Percentiles rank a stretch among this genome's conserved stretches.
Evolutionary conservation across 1,284 basidiomycete species (phyloP).

Genomic region (Moniliophthora roreri): DNA sequence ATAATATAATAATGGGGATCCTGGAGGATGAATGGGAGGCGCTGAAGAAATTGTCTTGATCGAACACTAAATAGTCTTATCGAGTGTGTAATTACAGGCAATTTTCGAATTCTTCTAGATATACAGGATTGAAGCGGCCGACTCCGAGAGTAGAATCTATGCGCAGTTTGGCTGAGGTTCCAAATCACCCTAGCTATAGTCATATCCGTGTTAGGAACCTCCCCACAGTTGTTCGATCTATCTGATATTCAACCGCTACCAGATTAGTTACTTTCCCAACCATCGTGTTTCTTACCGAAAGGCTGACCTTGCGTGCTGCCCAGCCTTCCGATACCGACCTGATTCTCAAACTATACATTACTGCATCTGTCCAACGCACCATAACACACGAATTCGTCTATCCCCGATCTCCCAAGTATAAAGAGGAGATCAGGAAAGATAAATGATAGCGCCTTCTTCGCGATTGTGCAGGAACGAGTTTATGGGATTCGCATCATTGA

Average conservation of each 20-base stretch:
- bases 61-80: neutral
- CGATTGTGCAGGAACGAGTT: neutral
- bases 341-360: neutral
- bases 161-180: too few species aligned
- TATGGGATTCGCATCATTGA: neutral
- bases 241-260: too few species aligned
- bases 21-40: conserved; percentile 12
- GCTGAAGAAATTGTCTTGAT: neutral
- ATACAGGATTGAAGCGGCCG: too few species aligned
- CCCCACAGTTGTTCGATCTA: too few species aligned
- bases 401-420: neutral
- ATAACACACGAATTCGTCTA: neutral
- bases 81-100: neutral
- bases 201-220: too few species aligned
- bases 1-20: conserved; percentile 8
- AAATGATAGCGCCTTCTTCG: neutral
- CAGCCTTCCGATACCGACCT: neutral
- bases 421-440: neutral
- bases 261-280: too few species aligned
- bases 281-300: too few species aligned
- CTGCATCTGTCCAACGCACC: neutral
- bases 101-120: too few species aligned
- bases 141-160: too few species aligned
- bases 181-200: too few species aligned
- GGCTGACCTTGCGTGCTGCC: too few species aligned